phyloP scores from a whole-genome alignment of 2,329 filamentous ascomycete genomes.

The Neofusicoccum ribis region DNA sequence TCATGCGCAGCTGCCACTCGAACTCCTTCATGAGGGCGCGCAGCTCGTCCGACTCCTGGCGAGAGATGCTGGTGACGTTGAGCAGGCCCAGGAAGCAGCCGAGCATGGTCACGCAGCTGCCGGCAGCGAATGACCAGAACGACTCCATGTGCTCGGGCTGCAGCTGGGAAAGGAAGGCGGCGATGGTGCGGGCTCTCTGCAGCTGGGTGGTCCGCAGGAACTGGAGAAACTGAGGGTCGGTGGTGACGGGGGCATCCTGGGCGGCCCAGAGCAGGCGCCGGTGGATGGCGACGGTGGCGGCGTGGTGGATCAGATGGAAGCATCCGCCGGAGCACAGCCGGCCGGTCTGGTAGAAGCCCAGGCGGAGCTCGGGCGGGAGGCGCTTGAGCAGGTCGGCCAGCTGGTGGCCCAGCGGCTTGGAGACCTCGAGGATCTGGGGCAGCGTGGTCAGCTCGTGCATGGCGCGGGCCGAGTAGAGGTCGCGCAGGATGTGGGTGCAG shows the following conservation, averaged over 20 bases:
- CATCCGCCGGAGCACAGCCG: slow-evolving; percentile 32
- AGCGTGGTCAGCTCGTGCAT: slow-evolving; percentile 48
- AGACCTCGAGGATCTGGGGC: slow-evolving; percentile 52
- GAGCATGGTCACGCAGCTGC: slow-evolving; percentile 45
- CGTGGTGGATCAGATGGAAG: slow-evolving; percentile 48
- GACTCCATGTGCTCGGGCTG: slow-evolving; percentile 48
- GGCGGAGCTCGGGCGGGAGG: slow-evolving; percentile 44
- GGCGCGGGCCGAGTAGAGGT: slow-evolving; percentile 53
- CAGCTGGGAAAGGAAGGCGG: slow-evolving; percentile 46
- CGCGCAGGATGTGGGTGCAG: slow-evolving; percentile 52
- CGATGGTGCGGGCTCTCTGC: slow-evolving; percentile 45
- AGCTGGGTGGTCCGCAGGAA: slow-evolving; percentile 47
- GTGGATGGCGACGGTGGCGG: slow-evolving; percentile 49
- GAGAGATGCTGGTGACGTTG: background rate
- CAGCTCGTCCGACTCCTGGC: background rate
- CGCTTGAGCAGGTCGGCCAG: slow-evolving; percentile 37
- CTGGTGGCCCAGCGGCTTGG: slow-evolving; percentile 43
- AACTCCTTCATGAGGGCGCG: background rate
- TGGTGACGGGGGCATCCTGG: slow-evolving; percentile 29
- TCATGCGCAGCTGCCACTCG: background rate
- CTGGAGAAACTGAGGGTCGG: slow-evolving; percentile 33
- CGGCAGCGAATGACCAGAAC: slow-evolving; percentile 50
- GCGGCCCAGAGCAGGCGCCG: slow-evolving; percentile 39
- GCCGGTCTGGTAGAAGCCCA: slow-evolving; percentile 7
- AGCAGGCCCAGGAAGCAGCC: slow-evolving; percentile 45